These are phyloP conservation scores for Arthromyces matolae DNA, from an alignment of 768 basidiomycete genomes.

Conservation along the genomic window DNA sequence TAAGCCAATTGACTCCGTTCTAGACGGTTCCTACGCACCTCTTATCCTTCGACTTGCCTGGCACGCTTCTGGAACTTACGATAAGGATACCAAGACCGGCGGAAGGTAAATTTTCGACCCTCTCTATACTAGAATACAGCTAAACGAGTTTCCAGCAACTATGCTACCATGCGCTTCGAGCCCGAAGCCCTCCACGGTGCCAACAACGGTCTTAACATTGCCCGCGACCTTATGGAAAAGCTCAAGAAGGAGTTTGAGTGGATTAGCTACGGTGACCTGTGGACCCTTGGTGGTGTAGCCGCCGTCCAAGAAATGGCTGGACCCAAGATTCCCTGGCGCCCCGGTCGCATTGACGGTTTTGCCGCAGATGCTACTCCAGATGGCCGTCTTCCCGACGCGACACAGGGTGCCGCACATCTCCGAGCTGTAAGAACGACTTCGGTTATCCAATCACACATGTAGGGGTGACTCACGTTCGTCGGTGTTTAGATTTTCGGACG, in stretches of 20 bases:
- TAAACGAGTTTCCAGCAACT: slow-evolving; percentile 79
- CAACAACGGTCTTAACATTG: slow-evolving; percentile 79
- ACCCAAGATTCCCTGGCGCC: slow-evolving; percentile 89
- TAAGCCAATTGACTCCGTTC: slow-evolving; percentile 2
- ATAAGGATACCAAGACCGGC: slow-evolving; percentile 71
- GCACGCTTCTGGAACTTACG: slow-evolving; percentile 93
- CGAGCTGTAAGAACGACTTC: slow-evolving; percentile 71
- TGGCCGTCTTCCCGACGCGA: slow-evolving; percentile 85
- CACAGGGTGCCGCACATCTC: slow-evolving; percentile 81
- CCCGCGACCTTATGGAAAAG: slow-evolving; percentile 79
- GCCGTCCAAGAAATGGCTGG: slow-evolving; percentile 94
- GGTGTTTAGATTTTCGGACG: slow-evolving; percentile 72
- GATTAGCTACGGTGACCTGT: slow-evolving; percentile 95
- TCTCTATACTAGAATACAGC: too few species aligned
- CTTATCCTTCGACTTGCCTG: slow-evolving; percentile 88
- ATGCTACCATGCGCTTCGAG: slow-evolving; percentile 96
- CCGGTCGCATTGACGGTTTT: slow-evolving; percentile 88
- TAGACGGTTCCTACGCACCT: slow-evolving; percentile 88
- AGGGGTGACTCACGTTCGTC: slow-evolving; percentile 3
- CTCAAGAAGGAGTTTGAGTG: slow-evolving; percentile 86
- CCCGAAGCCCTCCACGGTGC: slow-evolving; percentile 84
- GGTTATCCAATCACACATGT: too few species aligned
- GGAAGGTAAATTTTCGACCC: too few species aligned
- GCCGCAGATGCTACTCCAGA: slow-evolving; percentile 75
- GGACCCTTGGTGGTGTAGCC: slow-evolving; percentile 93